Evolutionary conservation across 352 stramenopile genomes (phyloP), one percentile per base, ranked within the genome.

Genomic region (Globisporangium alternatum): DNA sequence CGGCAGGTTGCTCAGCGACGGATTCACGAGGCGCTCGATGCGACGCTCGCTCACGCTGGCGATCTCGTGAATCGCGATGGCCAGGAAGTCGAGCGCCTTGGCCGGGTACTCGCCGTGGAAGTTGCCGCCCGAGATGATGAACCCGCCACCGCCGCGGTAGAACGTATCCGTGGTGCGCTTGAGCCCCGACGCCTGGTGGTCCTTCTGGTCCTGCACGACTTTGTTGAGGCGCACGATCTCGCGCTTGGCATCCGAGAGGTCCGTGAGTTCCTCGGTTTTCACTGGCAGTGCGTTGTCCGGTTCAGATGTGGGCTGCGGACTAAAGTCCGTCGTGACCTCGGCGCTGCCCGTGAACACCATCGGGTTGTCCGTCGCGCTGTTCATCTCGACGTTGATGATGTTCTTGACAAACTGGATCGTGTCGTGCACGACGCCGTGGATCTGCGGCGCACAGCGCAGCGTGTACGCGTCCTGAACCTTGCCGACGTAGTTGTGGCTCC

Each of bases 401-500:
- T 77, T 77, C 56, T 83, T 86, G 35, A 96, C 89, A 59, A 96
- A 97, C 57, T 78, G 67, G 62, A 96, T 85, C 62, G 90, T 96
- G 74, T 97, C 90, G 67, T 96, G 81, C 51, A 89, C 80, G 44
- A 96, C 77, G 35, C 89, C 89, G 70, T 97, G 89, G 60, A 97
- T 88, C 71, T 97, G 90, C 19, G 90, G 90, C 28, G 83, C 87
- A 54, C 90, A 96, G 25, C 90, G 86, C 17, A 97, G 73, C 30
- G 87, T 95, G 80, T 97, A 97, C 2, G 88, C 83, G 58, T 97
- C 90, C 60, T 97, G 90, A 15, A 97, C 90, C 64, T 94, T 91
- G 65, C 86, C 86, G 22, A 86, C 83, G 64, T 96, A 95, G 66
- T 93, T 91, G 76, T 96, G 89, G 70, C 84, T 95, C 22, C 80